Evolutionary conservation across 805 yeast species (phyloP), one percentile per base, ranked within the genome.

Genomic region (Kuraishia floccosa): DNA sequence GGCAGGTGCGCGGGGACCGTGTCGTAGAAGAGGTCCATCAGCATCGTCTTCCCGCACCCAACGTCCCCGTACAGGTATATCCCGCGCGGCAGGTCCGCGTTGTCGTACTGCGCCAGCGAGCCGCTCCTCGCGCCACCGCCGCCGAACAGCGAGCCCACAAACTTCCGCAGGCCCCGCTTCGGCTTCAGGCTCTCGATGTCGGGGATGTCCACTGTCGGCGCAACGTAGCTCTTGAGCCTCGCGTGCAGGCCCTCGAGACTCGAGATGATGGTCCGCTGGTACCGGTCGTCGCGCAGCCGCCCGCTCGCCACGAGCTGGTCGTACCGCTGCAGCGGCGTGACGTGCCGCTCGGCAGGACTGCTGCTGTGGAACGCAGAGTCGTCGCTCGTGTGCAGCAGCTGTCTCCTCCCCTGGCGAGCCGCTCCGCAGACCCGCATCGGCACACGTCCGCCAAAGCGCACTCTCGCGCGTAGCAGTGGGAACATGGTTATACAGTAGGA

Each of bases 41-140:
- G 62, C 96, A 91, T 89, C 6, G 98, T 91, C 50, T 91, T 89
- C 4, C 98, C 98, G 54, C 97, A 87, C 2, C 98, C 98, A 26
- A 91, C 98, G 52, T 91, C 97, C 15, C 98, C 98, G 54, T 83
- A 91, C 19, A 91, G 63, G 47, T 91, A 91, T 6, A 91, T 79
- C 4, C 98, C 98, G 40, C 68, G 63, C 2, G 91, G 95, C 10
- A 76, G 62, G 3, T 43, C 44, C n/a, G 10, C 15, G 19, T 5
- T 22, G 4, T 8, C 15, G 15, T 21, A 28, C 16, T 14, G 34
- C 27, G 18, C 32, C 28, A 27, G 38, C 13, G 17, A 32, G 18
- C 11, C 22, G 17, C 27, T 16, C 15, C 23, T 25, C 27, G 33
- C 22, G 21, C 20, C 17, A 35, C 31, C 24, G 15, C 32, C 30